Evolutionary conservation across 345 rosid genomes (phyloP), one percentile per base, ranked within the genome.

Genomic region (Crucihimalaya himalaica): DNA sequence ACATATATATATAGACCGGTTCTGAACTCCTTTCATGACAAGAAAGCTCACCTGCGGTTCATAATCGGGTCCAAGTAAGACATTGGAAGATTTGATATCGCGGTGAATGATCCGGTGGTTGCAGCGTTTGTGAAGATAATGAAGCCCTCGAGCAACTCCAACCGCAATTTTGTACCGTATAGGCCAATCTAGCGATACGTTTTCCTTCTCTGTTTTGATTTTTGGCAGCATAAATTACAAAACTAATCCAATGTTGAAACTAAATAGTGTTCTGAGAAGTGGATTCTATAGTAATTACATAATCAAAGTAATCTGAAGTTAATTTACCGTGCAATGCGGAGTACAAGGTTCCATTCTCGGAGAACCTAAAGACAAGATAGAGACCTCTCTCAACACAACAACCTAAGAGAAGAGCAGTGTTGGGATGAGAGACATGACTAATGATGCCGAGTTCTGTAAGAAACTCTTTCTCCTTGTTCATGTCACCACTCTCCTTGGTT

Each of bases 351-450:
- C 97, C 97, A 47, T 94, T 88, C 28, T 89, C 91, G 31, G 95
- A 89, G 86, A 88, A 85, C 63, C 71, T 81, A 82, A 94, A 91
- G 65, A 91, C 73, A 23, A 94, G 89, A 79, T 87, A 86, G 16
- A 94, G 91, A 52, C 98, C 98, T 80, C 79, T 86, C 78, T 91
- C 94, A 34, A 93, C 77, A 79, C 97, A 94, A 79, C 88, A 94
- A 35, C 98, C 98, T 32, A 94, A 83, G 54, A 91, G 83, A 11
- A 29, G 81, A 14, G 97, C 95, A 5, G 97, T 85, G 57, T 94
- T 94, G 21, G 90, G 93, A 83, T 94, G 98, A 53, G 81, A 73
- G 5, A 94, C 93, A 74, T 94, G 97, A 5, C 93, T 91, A 61
- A 88, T 87, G 23, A 84, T 77, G 35, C 98, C 98, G 34, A 94